Evolutionary conservation across 768 basidiomycete genomes (phyloP).

Genomic region (Floccularia luteovirens): DNA sequence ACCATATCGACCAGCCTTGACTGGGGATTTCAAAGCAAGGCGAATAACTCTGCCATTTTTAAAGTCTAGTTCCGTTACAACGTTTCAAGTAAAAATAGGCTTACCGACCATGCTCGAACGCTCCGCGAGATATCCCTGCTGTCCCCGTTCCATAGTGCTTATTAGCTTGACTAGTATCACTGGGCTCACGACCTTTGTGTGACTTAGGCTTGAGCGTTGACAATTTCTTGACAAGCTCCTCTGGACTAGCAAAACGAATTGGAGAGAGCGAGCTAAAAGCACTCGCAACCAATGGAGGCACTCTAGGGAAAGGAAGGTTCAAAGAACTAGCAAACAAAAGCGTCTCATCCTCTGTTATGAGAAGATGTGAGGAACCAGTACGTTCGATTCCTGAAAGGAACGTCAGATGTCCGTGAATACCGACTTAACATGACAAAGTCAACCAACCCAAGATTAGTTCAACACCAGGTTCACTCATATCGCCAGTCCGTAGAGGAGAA

Average conservation of each 20-base stretch:
- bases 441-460: conserved; percentile 37
- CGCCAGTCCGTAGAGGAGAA: conserved; percentile 20
- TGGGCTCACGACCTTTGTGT: conserved; percentile 20
- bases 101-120: conserved; percentile 44
- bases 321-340: conserved; percentile 9
- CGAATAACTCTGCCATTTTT: too few relatives aligned
- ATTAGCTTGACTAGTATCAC: conserved; percentile 37
- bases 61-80: too few relatives aligned
- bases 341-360: conserved; percentile 22
- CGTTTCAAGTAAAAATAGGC: not conserved
- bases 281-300: conserved; percentile 7
- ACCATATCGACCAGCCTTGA: conserved; percentile 13
- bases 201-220: conserved; percentile 27
- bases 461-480: conserved; percentile 11
- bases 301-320: not conserved
- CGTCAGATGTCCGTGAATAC: not conserved
- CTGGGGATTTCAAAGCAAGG: too few relatives aligned
- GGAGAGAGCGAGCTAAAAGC: conserved; percentile 41
- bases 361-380: conserved; percentile 35
- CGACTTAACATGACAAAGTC: not conserved
- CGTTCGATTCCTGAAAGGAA: conserved; percentile 29
- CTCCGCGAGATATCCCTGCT: conserved; percentile 21
- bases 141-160: conserved; percentile 19
- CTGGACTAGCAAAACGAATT: conserved; percentile 25
- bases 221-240: conserved; percentile 29